These are phyloP conservation scores for Viridothelium virens DNA, from an alignment of 495 filamentous ascomycete genomes.

Conservation along the genomic window DNA sequence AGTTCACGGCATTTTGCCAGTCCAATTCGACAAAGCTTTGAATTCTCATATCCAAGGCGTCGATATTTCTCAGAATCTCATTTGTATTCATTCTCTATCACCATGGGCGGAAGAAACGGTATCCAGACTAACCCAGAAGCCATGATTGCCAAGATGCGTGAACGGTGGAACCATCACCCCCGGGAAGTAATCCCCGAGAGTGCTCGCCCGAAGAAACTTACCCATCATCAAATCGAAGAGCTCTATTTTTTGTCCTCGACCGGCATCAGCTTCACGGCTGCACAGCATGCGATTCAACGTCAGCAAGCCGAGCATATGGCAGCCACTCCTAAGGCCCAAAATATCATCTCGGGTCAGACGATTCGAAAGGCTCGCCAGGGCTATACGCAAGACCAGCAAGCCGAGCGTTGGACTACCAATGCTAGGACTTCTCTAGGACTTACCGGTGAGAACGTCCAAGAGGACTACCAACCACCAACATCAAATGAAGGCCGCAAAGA, in stretches of 20 bases:
- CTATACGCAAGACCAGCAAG: neutral
- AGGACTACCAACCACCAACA: too few species aligned
- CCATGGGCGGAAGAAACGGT: neutral
- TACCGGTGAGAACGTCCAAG: too few species aligned
- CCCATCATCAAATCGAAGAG: neutral
- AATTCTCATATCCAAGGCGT: neutral
- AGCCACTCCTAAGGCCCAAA: neutral
- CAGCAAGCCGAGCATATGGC: neutral
- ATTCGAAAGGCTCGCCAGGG: neutral
- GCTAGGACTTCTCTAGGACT: too few species aligned
- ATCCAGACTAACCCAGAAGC: conserved; percentile 1
- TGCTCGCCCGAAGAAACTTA: neutral
- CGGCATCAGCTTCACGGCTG: neutral
- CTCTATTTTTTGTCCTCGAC: neutral
- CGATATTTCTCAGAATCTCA: neutral
- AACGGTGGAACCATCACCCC: neutral
- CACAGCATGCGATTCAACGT: neutral
- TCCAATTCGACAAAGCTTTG: too few species aligned
- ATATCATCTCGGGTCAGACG: neutral
- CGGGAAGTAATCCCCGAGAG: neutral
- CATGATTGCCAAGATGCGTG: neutral
- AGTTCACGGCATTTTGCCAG: too few species aligned
- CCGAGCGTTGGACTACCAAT: too few species aligned
- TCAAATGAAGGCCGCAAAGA: neutral
- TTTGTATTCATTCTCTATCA: neutral